phyloP scores from a whole-genome alignment of 2,329 filamentous ascomycete species.

The Huntiella omanensis region DNA sequence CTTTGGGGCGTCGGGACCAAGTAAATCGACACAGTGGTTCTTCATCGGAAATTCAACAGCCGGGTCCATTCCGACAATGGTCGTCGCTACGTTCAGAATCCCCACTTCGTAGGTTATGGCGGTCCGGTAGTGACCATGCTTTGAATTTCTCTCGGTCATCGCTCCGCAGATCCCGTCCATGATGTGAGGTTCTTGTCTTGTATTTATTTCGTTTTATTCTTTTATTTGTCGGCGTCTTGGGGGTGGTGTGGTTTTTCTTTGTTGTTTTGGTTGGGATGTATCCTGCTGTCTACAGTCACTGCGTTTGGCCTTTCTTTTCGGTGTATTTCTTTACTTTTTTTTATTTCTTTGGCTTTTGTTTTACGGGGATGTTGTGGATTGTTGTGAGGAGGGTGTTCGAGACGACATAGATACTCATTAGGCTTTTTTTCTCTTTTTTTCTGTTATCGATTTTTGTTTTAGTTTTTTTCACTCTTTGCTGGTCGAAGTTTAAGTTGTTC shows the following conservation, averaged over 20 bases:
- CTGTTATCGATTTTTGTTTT: not conserved
- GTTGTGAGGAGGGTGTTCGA: not conserved
- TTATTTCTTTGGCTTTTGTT: not conserved
- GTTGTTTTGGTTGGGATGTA: not conserved
- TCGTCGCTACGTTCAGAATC: too few relatives aligned
- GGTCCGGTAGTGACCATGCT: too few relatives aligned
- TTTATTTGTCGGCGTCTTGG: not conserved
- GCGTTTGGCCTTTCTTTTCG: not conserved
- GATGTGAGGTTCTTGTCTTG: not conserved
- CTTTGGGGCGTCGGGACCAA: too few relatives aligned
- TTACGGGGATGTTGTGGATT: not conserved
- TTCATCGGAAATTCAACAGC: too few relatives aligned
- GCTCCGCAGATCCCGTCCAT: not conserved
- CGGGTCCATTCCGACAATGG: too few relatives aligned
- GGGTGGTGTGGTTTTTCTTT: not conserved
- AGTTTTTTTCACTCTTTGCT: not conserved
- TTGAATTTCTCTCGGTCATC: too few relatives aligned
- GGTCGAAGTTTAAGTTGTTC: not conserved
- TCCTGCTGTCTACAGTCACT: constrained; percentile 14
- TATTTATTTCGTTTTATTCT: not conserved
- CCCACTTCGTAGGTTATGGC: too few relatives aligned
- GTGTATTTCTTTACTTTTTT: not conserved
- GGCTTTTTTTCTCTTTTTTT: not conserved
- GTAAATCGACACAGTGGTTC: too few relatives aligned
- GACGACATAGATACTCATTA: too few relatives aligned